Evolutionary conservation across 2,329 filamentous ascomycete genomes (phyloP), one percentile per base, ranked within the genome.

Genomic region (Coniochaeta sp.): DNA sequence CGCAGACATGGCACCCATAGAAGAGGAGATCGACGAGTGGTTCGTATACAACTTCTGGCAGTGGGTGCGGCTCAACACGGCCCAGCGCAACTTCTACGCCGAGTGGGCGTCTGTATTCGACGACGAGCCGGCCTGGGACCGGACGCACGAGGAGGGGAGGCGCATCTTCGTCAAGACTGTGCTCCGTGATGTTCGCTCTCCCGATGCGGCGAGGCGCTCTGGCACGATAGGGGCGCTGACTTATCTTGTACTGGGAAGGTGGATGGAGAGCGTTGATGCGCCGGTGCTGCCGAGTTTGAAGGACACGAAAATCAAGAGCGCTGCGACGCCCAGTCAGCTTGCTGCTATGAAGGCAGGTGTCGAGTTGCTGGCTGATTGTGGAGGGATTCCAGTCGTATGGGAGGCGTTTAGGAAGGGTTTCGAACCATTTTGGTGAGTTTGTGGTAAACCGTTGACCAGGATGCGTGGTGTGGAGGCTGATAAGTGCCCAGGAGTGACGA

Each of bases 21-120:
- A 90, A 19, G 91, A 95, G 64, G 95, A 99, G 77, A 81, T 99
- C 55, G 91, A 98, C 71, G 95, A 99, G 76, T 99, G 95, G 95
- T 99, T 99, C 74, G 87, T 89, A 58, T 97, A 98, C 74, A 89
- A 89, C 67, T 87, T 91, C 63, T 89, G 90, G 74, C 93, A 98
- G 71, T 90, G 90, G 75, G 82, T 88, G 55, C 88, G 93, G 68
- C 79, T 97, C 56, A 83, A 89, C 58, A 84, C 87, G 58, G 88
- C 90, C 22, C 90, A 90, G 69, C 81, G 85, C 40, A 60, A 24
- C 57, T 32, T 36, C 61, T 26, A 55, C 26, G 19, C 24, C 19
- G 38, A 28, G n/a, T 26, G 19, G 66, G 42, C 70, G 66, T 62
- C 70, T 67, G 61, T 75, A 38, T 71, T 77, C 57, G 71, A 77